A percentile compares a stretch with the other conserved stretches of the same genome.
These are phyloP conservation scores for Stramenopiles sp. DNA, from an alignment of 352 stramenopile genomes.

Conservation along the genomic window DNA sequence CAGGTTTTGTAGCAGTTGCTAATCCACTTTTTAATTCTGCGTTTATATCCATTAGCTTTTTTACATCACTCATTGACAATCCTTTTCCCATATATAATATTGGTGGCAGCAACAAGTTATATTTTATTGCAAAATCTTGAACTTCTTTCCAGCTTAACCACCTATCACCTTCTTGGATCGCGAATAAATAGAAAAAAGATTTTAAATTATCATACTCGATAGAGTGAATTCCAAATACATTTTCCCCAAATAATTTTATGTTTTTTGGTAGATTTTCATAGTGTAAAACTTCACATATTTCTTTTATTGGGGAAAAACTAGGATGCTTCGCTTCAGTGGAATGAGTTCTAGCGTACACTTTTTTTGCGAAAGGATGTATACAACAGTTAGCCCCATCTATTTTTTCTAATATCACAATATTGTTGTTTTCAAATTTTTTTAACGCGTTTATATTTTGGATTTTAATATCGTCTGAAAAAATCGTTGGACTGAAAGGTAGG, in stretches of 20 bases:
- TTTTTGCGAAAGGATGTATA: neutral
- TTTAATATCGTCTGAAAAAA: conserved; percentile 14
- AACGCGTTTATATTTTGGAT: neutral
- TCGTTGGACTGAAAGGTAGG: conserved; percentile 15
- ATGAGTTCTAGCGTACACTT: conserved; percentile 18
- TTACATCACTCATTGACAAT: conserved; percentile 13
- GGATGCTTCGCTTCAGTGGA: conserved; percentile 15
- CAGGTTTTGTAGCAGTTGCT: neutral
- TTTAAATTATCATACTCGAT: conserved; percentile 18
- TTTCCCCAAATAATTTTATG: conserved; percentile 17
- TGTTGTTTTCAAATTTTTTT: conserved; percentile 4
- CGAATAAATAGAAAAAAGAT: conserved; percentile 20
- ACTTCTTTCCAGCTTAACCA: conserved; percentile 18
- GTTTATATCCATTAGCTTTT: conserved; percentile 12
- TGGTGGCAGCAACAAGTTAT: neutral
- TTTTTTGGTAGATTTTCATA: neutral
- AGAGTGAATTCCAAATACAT: conserved; percentile 15
- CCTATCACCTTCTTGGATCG: neutral
- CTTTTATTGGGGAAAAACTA: conserved; percentile 18
- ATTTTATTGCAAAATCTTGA: conserved; percentile 6
- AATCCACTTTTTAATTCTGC: conserved; percentile 12
- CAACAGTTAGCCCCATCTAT: conserved; percentile 22
- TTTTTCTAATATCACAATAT: conserved; percentile 20
- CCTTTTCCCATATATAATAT: neutral
- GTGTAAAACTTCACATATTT: neutral